phyloP scores from a whole-genome alignment of 169 alveolate species.

The Eimeria sp. region DNA sequence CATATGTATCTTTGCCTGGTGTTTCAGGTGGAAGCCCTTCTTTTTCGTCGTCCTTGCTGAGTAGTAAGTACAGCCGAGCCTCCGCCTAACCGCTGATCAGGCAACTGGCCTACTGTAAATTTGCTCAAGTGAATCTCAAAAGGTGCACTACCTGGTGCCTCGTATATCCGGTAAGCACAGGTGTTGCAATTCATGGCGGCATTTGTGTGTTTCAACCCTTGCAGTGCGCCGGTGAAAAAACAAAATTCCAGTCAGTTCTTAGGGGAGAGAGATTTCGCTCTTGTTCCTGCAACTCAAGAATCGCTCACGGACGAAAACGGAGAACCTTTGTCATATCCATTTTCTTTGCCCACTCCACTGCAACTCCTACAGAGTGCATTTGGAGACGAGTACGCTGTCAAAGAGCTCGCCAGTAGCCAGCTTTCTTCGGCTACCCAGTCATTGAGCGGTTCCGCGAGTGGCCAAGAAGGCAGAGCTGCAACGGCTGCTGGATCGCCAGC shows the following conservation, averaged over 20 bases:
- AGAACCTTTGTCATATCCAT: constrained; percentile 22
- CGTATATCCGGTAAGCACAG: background rate
- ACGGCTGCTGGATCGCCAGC: background rate
- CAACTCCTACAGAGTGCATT: constrained; percentile 65
- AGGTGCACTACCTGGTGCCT: background rate
- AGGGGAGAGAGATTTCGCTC: background rate
- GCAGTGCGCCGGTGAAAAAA: constrained; percentile 62
- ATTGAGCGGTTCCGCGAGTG: background rate
- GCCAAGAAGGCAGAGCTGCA: background rate
- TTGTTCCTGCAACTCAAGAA: constrained; percentile 66
- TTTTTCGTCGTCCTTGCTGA: constrained; percentile 67
- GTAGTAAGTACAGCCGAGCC: constrained; percentile 21
- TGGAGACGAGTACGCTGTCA: constrained; percentile 57
- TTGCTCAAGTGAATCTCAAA: background rate
- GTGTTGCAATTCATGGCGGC: background rate
- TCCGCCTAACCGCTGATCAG: background rate
- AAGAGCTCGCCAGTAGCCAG: constrained; percentile 1
- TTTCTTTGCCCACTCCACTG: constrained; percentile 41
- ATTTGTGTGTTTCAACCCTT: background rate
- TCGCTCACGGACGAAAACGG: constrained; percentile 12
- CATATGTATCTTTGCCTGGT: background rate
- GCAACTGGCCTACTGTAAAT: background rate
- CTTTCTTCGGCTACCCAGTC: background rate
- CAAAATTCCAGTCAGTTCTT: background rate
- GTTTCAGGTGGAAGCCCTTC: constrained; percentile 58